These are phyloP conservation scores for Sambucus nigra DNA, from an alignment of 129 eudicot species.

Conservation along the genomic window DNA sequence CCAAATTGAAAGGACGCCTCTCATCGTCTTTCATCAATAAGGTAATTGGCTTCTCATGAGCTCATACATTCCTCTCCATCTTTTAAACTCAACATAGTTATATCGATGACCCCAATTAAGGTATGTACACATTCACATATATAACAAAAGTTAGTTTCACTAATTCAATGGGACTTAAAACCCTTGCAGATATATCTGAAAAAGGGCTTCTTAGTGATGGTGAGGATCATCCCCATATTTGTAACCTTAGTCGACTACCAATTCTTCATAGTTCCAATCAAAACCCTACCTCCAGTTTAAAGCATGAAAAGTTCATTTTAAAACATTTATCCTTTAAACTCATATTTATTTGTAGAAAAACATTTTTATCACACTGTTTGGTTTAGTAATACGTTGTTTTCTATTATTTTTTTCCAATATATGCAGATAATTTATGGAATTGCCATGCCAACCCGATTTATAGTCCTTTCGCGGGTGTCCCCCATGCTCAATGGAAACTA, in stretches of 20 bases:
- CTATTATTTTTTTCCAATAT: constrained; percentile 21
- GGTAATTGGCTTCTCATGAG: too few species aligned
- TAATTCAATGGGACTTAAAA: background rate
- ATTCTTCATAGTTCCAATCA: constrained; percentile 59
- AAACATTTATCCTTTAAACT: background rate
- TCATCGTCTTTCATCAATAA: too few species aligned
- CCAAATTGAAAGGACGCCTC: too few species aligned
- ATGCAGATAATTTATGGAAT: constrained; percentile 48
- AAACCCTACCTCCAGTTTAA: constrained; percentile 41
- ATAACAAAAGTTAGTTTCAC: constrained; percentile 3
- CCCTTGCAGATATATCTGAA: constrained; percentile 19
- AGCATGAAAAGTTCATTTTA: constrained; percentile 26
- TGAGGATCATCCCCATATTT: constrained; percentile 61
- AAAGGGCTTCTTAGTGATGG: constrained; percentile 53
- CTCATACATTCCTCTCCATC: too few species aligned
- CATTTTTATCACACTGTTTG: background rate
- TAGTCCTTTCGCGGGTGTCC: constrained; percentile 21
- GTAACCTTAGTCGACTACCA: constrained; percentile 73
- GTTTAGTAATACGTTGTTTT: background rate
- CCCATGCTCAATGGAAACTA: constrained; percentile 12
- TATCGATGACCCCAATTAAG: constrained; percentile 68
- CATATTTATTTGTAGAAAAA: background rate
- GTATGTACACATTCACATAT: constrained; percentile 21
- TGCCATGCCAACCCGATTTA: constrained; percentile 27
- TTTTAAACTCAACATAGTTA: too few species aligned